These are phyloP conservation scores for Neopestalotiopsis sp. DNA, from an alignment of 2,329 filamentous ascomycete genomes.

Conservation along the genomic window DNA sequence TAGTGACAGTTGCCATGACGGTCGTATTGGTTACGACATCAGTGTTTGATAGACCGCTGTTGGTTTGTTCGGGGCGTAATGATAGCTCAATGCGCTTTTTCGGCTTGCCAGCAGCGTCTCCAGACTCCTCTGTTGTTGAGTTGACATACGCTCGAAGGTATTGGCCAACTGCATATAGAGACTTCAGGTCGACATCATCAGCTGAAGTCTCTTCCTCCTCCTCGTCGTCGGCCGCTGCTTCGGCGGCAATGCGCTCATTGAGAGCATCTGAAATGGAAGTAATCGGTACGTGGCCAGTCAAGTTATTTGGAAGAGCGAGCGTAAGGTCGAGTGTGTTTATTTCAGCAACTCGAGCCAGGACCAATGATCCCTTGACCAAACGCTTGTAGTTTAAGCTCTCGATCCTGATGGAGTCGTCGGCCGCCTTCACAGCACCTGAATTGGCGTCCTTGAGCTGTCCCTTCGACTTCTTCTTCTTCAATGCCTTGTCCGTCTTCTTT, in stretches of 20 bases:
- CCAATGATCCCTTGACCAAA: conserved; percentile 81
- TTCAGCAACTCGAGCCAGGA: conserved; percentile 84
- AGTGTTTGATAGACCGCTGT: conserved; percentile 73
- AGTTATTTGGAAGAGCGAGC: conserved; percentile 88
- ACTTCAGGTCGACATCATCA: conserved; percentile 72
- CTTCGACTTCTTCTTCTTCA: conserved; percentile 64
- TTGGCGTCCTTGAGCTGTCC: conserved; percentile 55
- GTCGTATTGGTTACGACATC: conserved; percentile 78
- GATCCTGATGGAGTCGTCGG: conserved; percentile 70
- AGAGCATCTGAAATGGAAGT: conserved; percentile 88
- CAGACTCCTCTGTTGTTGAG: conserved; percentile 74
- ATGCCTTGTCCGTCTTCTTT: conserved; percentile 48
- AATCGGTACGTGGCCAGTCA: conserved; percentile 86
- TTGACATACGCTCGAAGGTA: conserved; percentile 85
- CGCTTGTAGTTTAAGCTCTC: conserved; percentile 93
- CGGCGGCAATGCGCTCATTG: conserved; percentile 76
- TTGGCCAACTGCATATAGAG: conserved; percentile 82
- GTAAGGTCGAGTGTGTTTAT: conserved; percentile 82
- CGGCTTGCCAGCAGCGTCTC: conserved; percentile 59
- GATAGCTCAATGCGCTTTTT: conserved; percentile 89
- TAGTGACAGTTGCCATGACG: conserved; percentile 85
- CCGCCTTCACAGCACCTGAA: conserved; percentile 57
- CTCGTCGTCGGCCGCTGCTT: conserved; percentile 62
- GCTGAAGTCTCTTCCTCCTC: conserved; percentile 55
- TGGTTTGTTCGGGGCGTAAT: conserved; percentile 78